Base-by-base conservation (phyloP, 1,284 basidiomycete species). In the Leccinum fuscescens region DNA sequence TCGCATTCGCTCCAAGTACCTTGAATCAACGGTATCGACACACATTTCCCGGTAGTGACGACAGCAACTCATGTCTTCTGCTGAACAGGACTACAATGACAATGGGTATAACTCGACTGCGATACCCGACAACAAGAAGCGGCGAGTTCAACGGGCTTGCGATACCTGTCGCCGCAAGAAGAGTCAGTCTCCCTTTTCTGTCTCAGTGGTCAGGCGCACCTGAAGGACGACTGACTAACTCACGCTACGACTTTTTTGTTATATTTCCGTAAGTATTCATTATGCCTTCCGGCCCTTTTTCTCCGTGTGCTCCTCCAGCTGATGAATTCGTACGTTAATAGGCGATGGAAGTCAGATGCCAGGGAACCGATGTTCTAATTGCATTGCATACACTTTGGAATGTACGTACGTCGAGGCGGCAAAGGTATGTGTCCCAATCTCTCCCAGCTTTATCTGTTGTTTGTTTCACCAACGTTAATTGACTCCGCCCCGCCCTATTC, bases 331-430 rank as follows among this genome's bases (percentile, higher is more conserved):
- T 27, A 5, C 11, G 8, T 42, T 11, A n/a, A 29, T 58, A 85
- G 83, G 86, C 65, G 84, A 88, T 74, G 86, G 85, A 31, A 78
- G 78, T 7, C 80, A 86, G 66, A 88, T 86, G 84, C 83, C 82
- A 9, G 81, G 81, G 24, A 86, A 86, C 63, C 77, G 79, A 61
- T 95, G 93, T 71, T 89, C 91, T 0, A 93, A 92, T 70, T 94
- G 93, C 70, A 77, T 84, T 15, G 82, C 90, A 12, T 89, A 87
- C 67, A 85, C 79, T 61, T 80, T 85, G 22, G 86, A 90, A 2
- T 94, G 92, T 75, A 91, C 89, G 0, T 94, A 92, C 70, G 77
- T 90, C 55, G 87, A 90, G 69, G 83, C 84, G 2, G 85, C 87
- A 31, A 88, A 88, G 82, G 88, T 89, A 62, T 53, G 79, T 53